phyloP scores from a whole-genome alignment of 2,329 filamentous ascomycete genomes.

The Colletotrichum theobromicola region DNA sequence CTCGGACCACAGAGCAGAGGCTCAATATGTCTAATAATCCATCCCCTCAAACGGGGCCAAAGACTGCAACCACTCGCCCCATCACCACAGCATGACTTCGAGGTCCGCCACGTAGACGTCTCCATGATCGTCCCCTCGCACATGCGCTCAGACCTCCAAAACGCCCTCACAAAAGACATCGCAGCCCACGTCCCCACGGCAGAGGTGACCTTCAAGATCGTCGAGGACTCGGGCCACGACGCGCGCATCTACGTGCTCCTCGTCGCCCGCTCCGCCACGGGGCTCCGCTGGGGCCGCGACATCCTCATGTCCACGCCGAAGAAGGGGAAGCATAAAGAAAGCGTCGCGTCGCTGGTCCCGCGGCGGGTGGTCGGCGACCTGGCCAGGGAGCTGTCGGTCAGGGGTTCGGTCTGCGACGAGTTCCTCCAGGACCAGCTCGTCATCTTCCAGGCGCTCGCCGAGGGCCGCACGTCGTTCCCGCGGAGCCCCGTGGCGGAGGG shows the following conservation, averaged over 20 bases:
- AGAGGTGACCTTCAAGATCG: conserved; percentile 47
- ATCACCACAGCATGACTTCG: conserved; percentile 26
- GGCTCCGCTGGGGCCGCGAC: conserved; percentile 55
- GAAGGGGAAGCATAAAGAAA: conserved; percentile 34
- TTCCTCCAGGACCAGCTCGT: conserved; percentile 67
- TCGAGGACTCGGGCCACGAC: conserved; percentile 57
- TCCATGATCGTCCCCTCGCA: conserved; percentile 54
- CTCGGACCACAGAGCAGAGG: conserved; percentile 47
- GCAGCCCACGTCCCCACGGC: conserved; percentile 45
- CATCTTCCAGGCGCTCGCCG: conserved; percentile 63
- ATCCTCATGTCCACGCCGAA: conserved; percentile 44
- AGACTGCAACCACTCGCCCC: conserved; percentile 36
- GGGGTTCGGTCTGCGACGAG: conserved; percentile 48
- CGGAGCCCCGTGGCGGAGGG: conserved; percentile 15
- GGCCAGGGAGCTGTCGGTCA: conserved; percentile 44
- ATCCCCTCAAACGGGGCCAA: conserved; percentile 36
- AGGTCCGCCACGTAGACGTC: conserved; percentile 52
- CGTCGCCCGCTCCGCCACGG: conserved; percentile 54
- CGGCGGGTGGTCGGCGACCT: conserved; percentile 50
- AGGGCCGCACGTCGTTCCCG: conserved; percentile 55
- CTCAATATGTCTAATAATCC: conserved; percentile 46
- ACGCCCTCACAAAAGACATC: conserved; percentile 44
- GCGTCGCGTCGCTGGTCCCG: conserved; percentile 46
- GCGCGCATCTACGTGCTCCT: conserved; percentile 61
- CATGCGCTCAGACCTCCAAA: conserved; percentile 47